These are phyloP conservation scores for Albizia julibrissin DNA, from an alignment of 306 rosid genomes.

Conservation along the genomic window DNA sequence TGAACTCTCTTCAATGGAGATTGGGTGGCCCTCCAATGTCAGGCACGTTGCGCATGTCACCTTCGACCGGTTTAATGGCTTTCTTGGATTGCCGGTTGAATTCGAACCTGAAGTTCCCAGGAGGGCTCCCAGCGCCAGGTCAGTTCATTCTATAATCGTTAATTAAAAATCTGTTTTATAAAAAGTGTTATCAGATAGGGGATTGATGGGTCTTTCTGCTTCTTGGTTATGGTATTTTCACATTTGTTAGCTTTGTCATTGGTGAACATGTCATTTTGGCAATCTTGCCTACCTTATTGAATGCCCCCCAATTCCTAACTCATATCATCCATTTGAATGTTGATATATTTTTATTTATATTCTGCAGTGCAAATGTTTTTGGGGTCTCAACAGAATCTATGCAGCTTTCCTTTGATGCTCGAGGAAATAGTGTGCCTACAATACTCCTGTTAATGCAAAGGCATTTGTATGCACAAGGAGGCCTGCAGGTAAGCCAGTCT, in stretches of 20 bases:
- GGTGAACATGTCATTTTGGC: neutral
- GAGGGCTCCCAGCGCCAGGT: conserved; percentile 98
- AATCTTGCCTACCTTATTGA: neutral
- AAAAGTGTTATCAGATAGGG: neutral
- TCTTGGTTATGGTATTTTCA: neutral
- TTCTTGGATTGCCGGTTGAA: conserved; percentile 96
- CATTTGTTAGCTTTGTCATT: neutral
- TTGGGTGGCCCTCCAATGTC: conserved; percentile 95
- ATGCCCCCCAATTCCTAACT: conserved; percentile 10
- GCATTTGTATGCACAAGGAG: conserved; percentile 81
- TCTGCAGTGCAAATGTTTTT: conserved; percentile 81
- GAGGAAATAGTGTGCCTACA: conserved; percentile 96
- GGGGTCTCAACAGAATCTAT: conserved; percentile 99
- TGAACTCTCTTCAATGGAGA: conserved; percentile 76
- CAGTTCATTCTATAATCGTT: neutral
- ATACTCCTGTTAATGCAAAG: conserved; percentile 92
- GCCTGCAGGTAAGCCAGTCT: conserved; percentile 71
- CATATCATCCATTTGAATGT: conserved; percentile 30
- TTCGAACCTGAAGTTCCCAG: conserved; percentile 93
- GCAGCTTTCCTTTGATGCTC: conserved; percentile 98
- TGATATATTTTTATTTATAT: conserved; percentile 40
- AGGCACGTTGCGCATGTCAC: conserved; percentile 97
- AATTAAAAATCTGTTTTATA: neutral
- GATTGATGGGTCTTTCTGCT: neutral
- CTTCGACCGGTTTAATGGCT: conserved; percentile 94